Base-by-base conservation (phyloP, 768 basidiomycete species). In the Cystobasidium ongulense region DNA sequence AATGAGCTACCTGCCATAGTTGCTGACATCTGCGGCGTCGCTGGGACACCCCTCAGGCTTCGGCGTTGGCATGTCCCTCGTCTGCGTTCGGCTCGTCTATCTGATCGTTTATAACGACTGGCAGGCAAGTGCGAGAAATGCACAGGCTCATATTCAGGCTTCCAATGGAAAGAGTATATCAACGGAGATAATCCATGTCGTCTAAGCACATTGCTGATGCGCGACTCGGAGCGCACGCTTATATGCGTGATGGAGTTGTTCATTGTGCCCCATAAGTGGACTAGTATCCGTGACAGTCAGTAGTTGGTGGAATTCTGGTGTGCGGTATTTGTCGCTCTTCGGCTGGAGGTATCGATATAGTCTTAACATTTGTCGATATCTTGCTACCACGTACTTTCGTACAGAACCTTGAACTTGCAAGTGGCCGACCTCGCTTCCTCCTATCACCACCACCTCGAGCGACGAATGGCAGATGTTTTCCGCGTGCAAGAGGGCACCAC, bases 101-200 rank as follows among this genome's bases (percentile, higher is more conserved):
- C n/a, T 46, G 10, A 52, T 59, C 7, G 11, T 71, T 15, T 38
- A 35, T 13, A 57, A 46, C 29, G 68, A 71, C 54, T 71, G 68
- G 68, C 50, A 54, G 23, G 21, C 11, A 18, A n/a, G 29, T 13
- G 68, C 68, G 17, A 31, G 29, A 36, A 54, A 57, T 38, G 68
- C 68, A 15, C 68, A 71, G 31, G 54, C 21, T 2, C 68, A 71
- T 36, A 5, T 71, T 31, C 21, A 43, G 27, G 63, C 63, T 7
- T 64, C 63, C 7, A 35, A 64, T 39, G 46, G 46, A 3, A 50
- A n/a, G 46, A 50, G 46, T 50, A 50, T 50, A 50, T n/a, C 46
- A 3, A 50, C 46, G 15, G 15, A 50, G 46, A 50, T 50, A n/a
- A 50, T n/a, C 15, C 46, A 21, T 50, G 46, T 50, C 7, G 46